A percentile compares a stretch with the other conserved stretches of the same genome.
phyloP scores from a whole-genome alignment of 78 protist genomes.

The Pelomyxa schiedti region DNA sequence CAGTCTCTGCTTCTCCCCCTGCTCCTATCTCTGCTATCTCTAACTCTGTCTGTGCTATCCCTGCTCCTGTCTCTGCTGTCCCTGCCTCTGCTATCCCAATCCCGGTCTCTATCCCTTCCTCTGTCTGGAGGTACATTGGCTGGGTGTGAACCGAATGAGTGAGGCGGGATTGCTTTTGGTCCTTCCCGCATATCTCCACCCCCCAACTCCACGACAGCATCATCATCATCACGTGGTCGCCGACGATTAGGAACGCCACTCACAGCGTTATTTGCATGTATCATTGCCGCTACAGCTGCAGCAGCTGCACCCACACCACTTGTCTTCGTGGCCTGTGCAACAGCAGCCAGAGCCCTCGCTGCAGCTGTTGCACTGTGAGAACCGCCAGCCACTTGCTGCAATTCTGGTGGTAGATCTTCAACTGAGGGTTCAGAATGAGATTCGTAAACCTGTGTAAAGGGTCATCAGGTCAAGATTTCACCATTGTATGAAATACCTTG shows the following conservation, averaged over 20 bases:
- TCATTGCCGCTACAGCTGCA: not conserved
- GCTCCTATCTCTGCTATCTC: not conserved
- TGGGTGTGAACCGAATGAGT: not conserved
- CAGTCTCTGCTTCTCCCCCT: slow-evolving; percentile 14
- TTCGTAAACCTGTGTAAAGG: not conserved
- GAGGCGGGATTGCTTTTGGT: not conserved
- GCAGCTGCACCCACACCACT: not conserved
- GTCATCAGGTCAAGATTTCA: slow-evolving; percentile 19
- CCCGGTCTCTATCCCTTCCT: not conserved
- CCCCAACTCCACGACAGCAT: not conserved
- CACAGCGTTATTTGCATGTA: not conserved
- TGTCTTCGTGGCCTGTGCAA: not conserved
- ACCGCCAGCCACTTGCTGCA: not conserved
- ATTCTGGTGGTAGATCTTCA: slow-evolving; percentile 33
- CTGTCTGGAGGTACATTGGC: not conserved
- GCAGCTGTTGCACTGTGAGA: not conserved
- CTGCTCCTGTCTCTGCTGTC: not conserved
- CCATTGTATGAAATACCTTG: too few relatives aligned
- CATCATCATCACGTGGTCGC: slow-evolving; percentile 3
- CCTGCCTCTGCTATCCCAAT: not conserved
- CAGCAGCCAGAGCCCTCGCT: not conserved
- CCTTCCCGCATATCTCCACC: too few relatives aligned
- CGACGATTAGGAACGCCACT: not conserved
- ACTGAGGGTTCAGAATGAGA: not conserved
- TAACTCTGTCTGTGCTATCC: not conserved